Base-by-base conservation (phyloP, 1,284 basidiomycete species). In the Rhodotorula glutinis region DNA sequence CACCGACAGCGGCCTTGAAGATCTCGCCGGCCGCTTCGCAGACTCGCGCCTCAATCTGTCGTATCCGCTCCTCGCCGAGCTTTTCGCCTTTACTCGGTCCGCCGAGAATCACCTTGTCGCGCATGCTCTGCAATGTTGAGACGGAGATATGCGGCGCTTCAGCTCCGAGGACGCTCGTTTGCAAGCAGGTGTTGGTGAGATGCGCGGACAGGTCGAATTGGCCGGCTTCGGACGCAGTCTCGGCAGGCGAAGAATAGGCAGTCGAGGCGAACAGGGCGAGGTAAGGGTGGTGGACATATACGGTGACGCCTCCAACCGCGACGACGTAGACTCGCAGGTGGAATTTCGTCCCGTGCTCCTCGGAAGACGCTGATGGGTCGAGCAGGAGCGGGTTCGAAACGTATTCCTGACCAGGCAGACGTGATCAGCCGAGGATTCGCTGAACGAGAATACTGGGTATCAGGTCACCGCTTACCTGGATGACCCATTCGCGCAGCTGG, bases 121-220 rank as follows among this genome's bases (percentile, higher is more conserved):
- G 49, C 56, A 72, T 60, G 11, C 33, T 55, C 29, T 60, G 58
- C 25, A 73, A 64, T 16, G 60, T 59, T 49, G 73, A 72, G 17
- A 80, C 69, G 33, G 74, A 70, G 43, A 75, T 67, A 19, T 52
- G 43, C 11, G 54, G 53, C 23, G 56, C 40, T 27, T 61, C 55
- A 16, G 68, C 62, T 25, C 65, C 65, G 14, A 61, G 52, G n/a
- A 69, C 60, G 27, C 65, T 57, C 19, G 64, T 83, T 79, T 97
- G 95, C n/a, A 97, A 81, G 53, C 91, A 94, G 0, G 96, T 97
- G 76, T 99, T 99, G 47, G 95, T 98, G 25, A 99, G 82, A 79
- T 99, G 96, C 0, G 89, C 85, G 2, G 82, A 75, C 10, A 98
- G 83, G 76, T 92, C 87, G 23, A 68, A 56, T 17, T 82, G 59